phyloP scores from a whole-genome alignment of 139 green algal species.

The Helicosporidium sp. region DNA sequence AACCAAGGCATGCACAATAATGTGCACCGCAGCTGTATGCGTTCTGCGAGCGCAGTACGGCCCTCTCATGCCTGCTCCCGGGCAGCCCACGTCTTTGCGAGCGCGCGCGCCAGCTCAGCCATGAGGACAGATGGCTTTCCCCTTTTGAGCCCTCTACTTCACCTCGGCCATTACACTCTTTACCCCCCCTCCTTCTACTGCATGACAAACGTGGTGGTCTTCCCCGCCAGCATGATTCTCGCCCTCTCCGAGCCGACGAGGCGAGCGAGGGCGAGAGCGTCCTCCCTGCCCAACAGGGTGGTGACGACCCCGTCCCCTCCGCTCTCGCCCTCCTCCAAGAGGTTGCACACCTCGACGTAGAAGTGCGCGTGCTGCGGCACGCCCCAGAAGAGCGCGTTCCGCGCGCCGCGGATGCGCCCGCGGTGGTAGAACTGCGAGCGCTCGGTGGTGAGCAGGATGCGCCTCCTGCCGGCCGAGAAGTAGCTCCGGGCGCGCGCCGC shows the following conservation, averaged over 20 bases:
- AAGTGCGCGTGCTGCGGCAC: constrained; percentile 58
- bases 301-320: constrained; percentile 24
- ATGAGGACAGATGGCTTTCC: too few relatives aligned
- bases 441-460: constrained; percentile 84
- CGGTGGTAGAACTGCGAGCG: constrained; percentile 86
- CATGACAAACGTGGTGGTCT: too few relatives aligned
- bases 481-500: constrained; percentile 35
- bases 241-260: constrained; percentile 43
- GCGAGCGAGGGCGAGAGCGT: constrained; percentile 46
- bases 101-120: too few relatives aligned
- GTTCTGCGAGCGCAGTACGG: too few relatives aligned
- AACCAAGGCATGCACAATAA: too few relatives aligned
- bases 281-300: constrained; percentile 36
- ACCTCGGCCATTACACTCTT: too few relatives aligned
- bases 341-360: constrained; percentile 64
- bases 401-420: constrained; percentile 39
- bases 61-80: too few relatives aligned
- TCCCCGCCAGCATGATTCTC: constrained; percentile 51
- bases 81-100: too few relatives aligned
- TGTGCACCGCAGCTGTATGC: too few relatives aligned
- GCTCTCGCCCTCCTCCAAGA: constrained; percentile 16
- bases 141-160: too few relatives aligned
- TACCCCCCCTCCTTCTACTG: too few relatives aligned
- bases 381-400: constrained; percentile 69
- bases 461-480: constrained; percentile 52